Evolutionary conservation across 805 yeast genomes (phyloP).

Genomic region (Candida manassasensis): DNA sequence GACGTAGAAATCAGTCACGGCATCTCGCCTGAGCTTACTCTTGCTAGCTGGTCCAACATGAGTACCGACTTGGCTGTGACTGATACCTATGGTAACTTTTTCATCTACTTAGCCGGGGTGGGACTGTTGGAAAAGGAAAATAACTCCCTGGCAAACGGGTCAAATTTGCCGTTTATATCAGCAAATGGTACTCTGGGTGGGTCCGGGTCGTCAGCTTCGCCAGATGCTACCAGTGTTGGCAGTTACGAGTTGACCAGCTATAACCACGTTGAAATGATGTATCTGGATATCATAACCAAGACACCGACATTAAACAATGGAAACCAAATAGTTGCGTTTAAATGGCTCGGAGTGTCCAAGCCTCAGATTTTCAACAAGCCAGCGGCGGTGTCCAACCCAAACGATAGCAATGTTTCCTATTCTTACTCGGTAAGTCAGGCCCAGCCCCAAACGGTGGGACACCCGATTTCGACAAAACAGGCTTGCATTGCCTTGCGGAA

Average conservation of each 20-base stretch:
- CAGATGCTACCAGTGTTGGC: slow-evolving; percentile 23
- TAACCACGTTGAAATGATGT: slow-evolving; percentile 45
- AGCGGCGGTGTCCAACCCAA: slow-evolving; percentile 35
- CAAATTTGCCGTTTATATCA: slow-evolving; percentile 12
- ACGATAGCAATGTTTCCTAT: slow-evolving; percentile 21
- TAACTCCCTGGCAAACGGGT: slow-evolving; percentile 18
- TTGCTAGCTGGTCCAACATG: slow-evolving; percentile 68
- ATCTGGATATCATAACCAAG: slow-evolving; percentile 32
- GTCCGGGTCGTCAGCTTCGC: slow-evolving; percentile 8
- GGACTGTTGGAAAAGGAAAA: slow-evolving; percentile 30
- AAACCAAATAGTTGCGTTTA: slow-evolving; percentile 42
- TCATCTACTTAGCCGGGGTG: slow-evolving; percentile 39
- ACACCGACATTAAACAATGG: slow-evolving; percentile 10
- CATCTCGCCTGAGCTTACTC: slow-evolving; percentile 28
- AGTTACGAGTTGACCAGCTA: slow-evolving; percentile 41
- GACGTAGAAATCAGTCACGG: slow-evolving; percentile 24
- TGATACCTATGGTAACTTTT: slow-evolving; percentile 64
- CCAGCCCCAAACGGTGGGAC: slow-evolving; percentile 57
- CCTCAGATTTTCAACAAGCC: slow-evolving; percentile 58
- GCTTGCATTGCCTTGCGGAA: slow-evolving; percentile 65
- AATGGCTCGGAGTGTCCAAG: slow-evolving; percentile 75
- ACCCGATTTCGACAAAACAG: slow-evolving; percentile 63
- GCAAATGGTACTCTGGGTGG: slow-evolving; percentile 16
- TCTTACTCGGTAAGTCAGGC: slow-evolving; percentile 57
- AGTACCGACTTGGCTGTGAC: slow-evolving; percentile 80